These are phyloP conservation scores for Saturnispora silvae DNA, from an alignment of 805 yeast species.

Conservation along the genomic window DNA sequence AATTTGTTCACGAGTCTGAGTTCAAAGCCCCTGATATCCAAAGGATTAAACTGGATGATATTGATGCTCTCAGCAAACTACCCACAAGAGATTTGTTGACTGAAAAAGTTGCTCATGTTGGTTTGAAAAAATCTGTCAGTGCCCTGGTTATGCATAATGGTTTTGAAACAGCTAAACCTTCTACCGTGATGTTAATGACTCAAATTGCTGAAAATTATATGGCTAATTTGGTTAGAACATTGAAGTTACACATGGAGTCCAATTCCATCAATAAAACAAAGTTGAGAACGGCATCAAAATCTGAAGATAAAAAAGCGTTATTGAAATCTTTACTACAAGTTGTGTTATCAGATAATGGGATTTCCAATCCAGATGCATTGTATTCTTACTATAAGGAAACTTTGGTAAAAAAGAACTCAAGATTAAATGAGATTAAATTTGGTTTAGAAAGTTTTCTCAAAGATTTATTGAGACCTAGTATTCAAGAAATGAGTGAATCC, in stretches of 20 bases:
- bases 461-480: conserved; percentile 72
- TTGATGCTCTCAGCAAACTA: conserved; percentile 75
- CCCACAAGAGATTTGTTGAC: conserved; percentile 54
- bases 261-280: conserved; percentile 34
- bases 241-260: conserved; percentile 65
- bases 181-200: conserved; percentile 69
- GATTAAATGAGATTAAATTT: conserved; percentile 54
- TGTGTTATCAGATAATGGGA: conserved; percentile 76
- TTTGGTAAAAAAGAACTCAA: conserved; percentile 54
- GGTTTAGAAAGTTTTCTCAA: conserved; percentile 65
- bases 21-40: conserved; percentile 60
- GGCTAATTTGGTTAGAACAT: conserved; percentile 58
- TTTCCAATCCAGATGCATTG: conserved; percentile 65
- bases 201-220: conserved; percentile 77
- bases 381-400: conserved; percentile 67
- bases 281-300: conserved; percentile 16
- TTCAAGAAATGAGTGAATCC: conserved; percentile 58
- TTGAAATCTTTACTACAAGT: conserved; percentile 42
- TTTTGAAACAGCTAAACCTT: conserved; percentile 71
- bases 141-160: conserved; percentile 87
- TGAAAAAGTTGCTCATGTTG: conserved; percentile 51
- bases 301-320: conserved; percentile 3
- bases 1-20: conserved; percentile 63
- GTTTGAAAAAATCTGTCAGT: conserved; percentile 59
- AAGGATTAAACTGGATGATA: conserved; percentile 47